These are phyloP conservation scores for Diaporthe batatas DNA, from an alignment of 2,329 filamentous ascomycete species.

Conservation along the genomic window DNA sequence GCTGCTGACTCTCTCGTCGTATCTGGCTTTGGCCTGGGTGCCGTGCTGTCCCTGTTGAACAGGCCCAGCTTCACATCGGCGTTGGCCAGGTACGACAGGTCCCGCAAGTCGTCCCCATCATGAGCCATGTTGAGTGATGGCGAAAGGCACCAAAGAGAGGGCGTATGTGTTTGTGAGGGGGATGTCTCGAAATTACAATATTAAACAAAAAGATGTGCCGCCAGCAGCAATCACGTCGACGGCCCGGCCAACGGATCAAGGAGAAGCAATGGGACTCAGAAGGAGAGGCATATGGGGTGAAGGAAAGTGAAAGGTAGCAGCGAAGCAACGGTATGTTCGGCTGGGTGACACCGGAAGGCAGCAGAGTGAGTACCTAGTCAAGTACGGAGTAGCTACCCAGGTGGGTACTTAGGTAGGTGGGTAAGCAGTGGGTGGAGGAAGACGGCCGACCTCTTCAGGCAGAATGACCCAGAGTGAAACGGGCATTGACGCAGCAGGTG, in stretches of 20 bases:
- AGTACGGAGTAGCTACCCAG: too few relatives aligned
- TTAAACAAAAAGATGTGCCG: conserved; percentile 28
- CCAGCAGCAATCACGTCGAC: conserved; percentile 33
- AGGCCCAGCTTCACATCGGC: conserved; percentile 8
- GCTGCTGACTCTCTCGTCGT: conserved; percentile 21
- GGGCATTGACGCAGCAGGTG: conserved; percentile 28
- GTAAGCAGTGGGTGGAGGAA: not conserved
- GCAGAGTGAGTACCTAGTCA: conserved; percentile 20
- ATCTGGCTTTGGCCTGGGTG: not conserved
- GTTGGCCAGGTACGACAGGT: conserved; percentile 12
- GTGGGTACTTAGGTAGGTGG: too few relatives aligned
- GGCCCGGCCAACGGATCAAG: not conserved
- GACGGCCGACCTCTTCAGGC: not conserved
- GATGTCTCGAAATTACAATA: conserved; percentile 23
- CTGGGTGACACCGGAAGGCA: conserved; percentile 23
- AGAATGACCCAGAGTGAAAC: conserved; percentile 4
- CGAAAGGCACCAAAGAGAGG: not conserved
- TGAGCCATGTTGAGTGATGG: conserved; percentile 26
- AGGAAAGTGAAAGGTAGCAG: conserved; percentile 13
- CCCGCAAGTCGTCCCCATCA: conserved; percentile 8
- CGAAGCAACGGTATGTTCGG: conserved; percentile 10
- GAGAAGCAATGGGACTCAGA: not conserved
- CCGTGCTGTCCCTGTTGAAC: not conserved
- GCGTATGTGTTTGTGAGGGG: too few relatives aligned
- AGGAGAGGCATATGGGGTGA: not conserved